These are phyloP conservation scores for Ceratobasidium sp. DNA, from an alignment of 1,284 basidiomycete species.

Conservation along the genomic window DNA sequence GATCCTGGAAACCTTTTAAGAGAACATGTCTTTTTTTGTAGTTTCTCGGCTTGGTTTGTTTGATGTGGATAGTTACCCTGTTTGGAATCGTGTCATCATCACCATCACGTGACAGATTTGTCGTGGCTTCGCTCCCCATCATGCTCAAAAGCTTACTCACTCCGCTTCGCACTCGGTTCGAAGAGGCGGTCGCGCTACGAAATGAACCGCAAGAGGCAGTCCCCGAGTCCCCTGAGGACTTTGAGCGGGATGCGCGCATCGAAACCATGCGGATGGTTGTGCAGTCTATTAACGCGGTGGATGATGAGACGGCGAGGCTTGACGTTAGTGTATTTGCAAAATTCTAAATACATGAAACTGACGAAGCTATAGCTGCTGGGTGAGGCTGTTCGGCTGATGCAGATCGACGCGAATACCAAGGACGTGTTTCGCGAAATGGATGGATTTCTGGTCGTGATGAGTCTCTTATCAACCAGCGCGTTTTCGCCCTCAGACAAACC, in stretches of 20 bases:
- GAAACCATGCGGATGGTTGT: conserved; percentile 77
- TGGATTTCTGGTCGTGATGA: conserved; percentile 79
- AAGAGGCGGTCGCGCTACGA: conserved; percentile 32
- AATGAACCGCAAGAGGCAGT: conserved; percentile 35
- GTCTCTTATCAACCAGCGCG: conserved; percentile 67
- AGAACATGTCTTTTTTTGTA: too few relatives aligned
- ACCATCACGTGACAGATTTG: conserved; percentile 24
- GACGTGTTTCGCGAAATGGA: conserved; percentile 83
- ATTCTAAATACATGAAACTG: conserved; percentile 15
- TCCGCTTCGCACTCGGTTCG: conserved; percentile 47
- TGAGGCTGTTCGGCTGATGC: conserved; percentile 72
- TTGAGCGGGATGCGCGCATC: conserved; percentile 76
- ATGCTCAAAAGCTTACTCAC: conserved; percentile 45
- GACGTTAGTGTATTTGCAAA: conserved; percentile 62
- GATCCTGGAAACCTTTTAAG: too few relatives aligned
- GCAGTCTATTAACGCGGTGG: conserved; percentile 72
- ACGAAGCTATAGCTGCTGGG: conserved; percentile 57
- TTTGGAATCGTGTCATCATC: background rate
- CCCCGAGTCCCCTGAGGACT: conserved; percentile 70
- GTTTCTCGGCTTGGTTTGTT: background rate
- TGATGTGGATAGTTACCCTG: background rate
- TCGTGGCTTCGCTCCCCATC: background rate
- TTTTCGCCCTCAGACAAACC: conserved; percentile 61
- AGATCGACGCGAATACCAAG: conserved; percentile 72
- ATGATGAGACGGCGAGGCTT: conserved; percentile 61